Base-by-base conservation (phyloP, 2,329 filamentous ascomycete species). In the Aulographum hederae region DNA sequence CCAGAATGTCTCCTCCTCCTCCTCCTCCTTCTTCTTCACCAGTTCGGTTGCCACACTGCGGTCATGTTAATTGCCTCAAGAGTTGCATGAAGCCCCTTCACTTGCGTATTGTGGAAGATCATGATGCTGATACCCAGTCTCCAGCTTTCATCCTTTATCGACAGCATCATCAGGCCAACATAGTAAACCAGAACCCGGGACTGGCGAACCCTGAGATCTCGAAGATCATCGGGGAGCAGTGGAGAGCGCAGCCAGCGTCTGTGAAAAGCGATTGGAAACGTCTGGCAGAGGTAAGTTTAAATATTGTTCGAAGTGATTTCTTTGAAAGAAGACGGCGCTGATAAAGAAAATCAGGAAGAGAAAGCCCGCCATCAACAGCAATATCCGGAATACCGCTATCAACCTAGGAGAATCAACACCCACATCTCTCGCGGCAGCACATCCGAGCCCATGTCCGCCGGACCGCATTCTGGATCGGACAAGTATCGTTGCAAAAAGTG, bases 61-160 rank as follows among this genome's bases (percentile, higher is more conserved):
- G n/a, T n/a, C n/a, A n/a, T n/a, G n/a, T n/a, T n/a, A n/a, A n/a
- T n/a, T n/a, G n/a, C n/a, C n/a, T n/a, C n/a, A n/a, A n/a, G n/a
- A n/a, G n/a, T n/a, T n/a, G n/a, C n/a, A n/a, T n/a, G n/a, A n/a
- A n/a, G n/a, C n/a, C n/a, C n/a, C n/a, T n/a, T n/a, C n/a, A n/a
- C n/a, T n/a, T n/a, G n/a, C n/a, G n/a, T n/a, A n/a, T n/a, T n/a
- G n/a, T n/a, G n/a, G n/a, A n/a, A n/a, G n/a, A n/a, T 32, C 34
- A 33, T 20, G 30, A 31, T 40, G 41, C 48, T 47, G 40, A 46
- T 40, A 11, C 41, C 21, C 10, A 36, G 42, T 51, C 47, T 50
- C 51, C 52, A 98, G 89, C 86, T 31, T 98, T 98, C 59, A 98
- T 98, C 42, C 65, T 98, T 44, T 98, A 93, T 60, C 82, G 89